Evolutionary conservation across 306 rosid species (phyloP), one percentile per base, ranked within the genome.

Genomic region (Ziziphus jujuba): DNA sequence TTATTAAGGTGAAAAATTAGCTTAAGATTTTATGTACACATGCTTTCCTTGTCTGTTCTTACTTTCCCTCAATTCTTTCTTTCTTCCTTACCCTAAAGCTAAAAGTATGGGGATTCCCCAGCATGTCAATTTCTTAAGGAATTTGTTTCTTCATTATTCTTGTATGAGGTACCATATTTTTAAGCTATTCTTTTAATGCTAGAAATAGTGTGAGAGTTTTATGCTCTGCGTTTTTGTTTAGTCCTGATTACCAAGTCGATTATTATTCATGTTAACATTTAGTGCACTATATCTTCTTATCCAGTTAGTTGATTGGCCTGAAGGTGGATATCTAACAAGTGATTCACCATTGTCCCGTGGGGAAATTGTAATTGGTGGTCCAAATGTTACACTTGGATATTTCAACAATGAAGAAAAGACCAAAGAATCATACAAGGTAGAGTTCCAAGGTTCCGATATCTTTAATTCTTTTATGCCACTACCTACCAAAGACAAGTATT

Each of bases 331-430:
- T 78, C 79, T 77, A 53, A 75, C 62, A 9, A 74, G 67, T 61
- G 96, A 93, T 77, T 73, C 69, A 43, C 96, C 99, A 0, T 83
- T 77, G 88, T 89, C 99, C 17, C 97, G 97, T 24, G 97, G 99
- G 75, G 99, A 93, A 84, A 90, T 93, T 70, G 85, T 93, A 9
- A 65, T 93, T 75, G 95, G 99, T 48, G 99, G 99, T 82, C 85
- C 99, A 71, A 93, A 79, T 84, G 87, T 93, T 58, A 88, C 97
- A 65, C 84, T 84, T 50, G 99, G 99, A 38, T 93, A 93, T 82
- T 93, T 88, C 87, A 93, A 88, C 79, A 93, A 93, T 75, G 96
- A 88, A 79, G 92, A 84, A 55, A 93, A 90, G 82, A 90, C 99
- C 11, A 82, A 28, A 44, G 97, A 93, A 67, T 90, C 91, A 49